These are phyloP conservation scores for Bruguiera sexangula DNA, from an alignment of 345 rosid genomes.

Conservation along the genomic window DNA sequence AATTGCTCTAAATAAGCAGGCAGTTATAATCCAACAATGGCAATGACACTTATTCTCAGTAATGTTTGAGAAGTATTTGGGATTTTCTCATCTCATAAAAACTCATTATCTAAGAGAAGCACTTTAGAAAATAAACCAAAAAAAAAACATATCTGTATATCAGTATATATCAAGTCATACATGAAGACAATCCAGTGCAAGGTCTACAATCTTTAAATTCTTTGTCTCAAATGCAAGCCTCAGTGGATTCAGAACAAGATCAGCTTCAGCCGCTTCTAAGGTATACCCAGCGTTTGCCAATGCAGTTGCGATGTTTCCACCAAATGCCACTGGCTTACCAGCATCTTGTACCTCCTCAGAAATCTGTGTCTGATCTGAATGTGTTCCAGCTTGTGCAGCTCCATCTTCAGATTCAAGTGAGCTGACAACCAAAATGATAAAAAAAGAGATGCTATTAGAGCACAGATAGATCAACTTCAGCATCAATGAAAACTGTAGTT, in stretches of 20 bases:
- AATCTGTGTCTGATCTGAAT: slow-evolving; percentile 36
- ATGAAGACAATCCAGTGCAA: slow-evolving; percentile 98
- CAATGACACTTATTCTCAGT: neutral
- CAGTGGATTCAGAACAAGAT: slow-evolving; percentile 88
- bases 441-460: neutral
- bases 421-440: slow-evolving; percentile 36
- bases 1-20: slow-evolving; percentile 25
- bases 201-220: slow-evolving; percentile 77
- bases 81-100: slow-evolving; percentile 8
- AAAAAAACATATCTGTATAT: neutral
- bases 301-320: slow-evolving; percentile 48
- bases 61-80: slow-evolving; percentile 13
- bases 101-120: slow-evolving; percentile 2
- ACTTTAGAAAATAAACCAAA: slow-evolving; percentile 2
- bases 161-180: slow-evolving; percentile 36
- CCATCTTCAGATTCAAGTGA: slow-evolving; percentile 55
- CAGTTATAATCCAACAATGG: slow-evolving; percentile 8
- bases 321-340: slow-evolving; percentile 35
- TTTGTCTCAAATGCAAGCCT: slow-evolving; percentile 92
- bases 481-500: neutral
- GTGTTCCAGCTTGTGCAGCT: slow-evolving; percentile 40
- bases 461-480: neutral
- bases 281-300: slow-evolving; percentile 81
- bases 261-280: slow-evolving; percentile 72
- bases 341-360: slow-evolving; percentile 39